Evolutionary conservation across 2,329 filamentous ascomycete genomes (phyloP), one percentile per base, ranked within the genome.

Genomic region (Colletotrichum camelliae): DNA sequence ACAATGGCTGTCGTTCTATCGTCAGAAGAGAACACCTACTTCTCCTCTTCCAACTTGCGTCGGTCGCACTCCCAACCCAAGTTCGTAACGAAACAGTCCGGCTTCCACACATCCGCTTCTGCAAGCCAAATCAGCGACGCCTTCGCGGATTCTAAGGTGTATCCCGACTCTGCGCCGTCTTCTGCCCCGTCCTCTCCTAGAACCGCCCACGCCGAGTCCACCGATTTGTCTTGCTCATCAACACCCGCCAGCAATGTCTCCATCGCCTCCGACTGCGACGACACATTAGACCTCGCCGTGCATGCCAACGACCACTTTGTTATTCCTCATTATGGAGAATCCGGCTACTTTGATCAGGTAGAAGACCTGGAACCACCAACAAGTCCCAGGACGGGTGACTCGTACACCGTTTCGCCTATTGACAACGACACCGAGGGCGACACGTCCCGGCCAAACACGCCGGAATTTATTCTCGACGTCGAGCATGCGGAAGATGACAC

Each of bases 401-500:
- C 89, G 3, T 88, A 89, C 75, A 86, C 86, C 1, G 82, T 87
- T n/a, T 91, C 91, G 6, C 88, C 89, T 16, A 84, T 87, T n/a
- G 89, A 90, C 35, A 88, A 89, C 60, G 89, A 91, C 55, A 85
- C 83, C 31, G 90, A 91, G 5, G 85, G 84, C 31, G 80, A 83
- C 72, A 86, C 89, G n/a, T 89, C 90, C 15, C 87, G 89, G 48
- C 91, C 93, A 7, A 91, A 91, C 74, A 91, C 90, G 3, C 89
- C 92, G 18, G 86, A 91, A 35, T 79, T 88, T 35, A 27, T 77
- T 10, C 65, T 78, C 13, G 75, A 78, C 5, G 85, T 85, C 10
- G 90, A 92, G 61, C 89, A 92, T 37, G 93, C 94, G 10, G 93
- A 94, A 79, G 96, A 98, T 80, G 96, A 98, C 83, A 94, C 93